Evolutionary conservation across 208 protist species (phyloP).

Genomic region (Naegleria fowleri): DNA sequence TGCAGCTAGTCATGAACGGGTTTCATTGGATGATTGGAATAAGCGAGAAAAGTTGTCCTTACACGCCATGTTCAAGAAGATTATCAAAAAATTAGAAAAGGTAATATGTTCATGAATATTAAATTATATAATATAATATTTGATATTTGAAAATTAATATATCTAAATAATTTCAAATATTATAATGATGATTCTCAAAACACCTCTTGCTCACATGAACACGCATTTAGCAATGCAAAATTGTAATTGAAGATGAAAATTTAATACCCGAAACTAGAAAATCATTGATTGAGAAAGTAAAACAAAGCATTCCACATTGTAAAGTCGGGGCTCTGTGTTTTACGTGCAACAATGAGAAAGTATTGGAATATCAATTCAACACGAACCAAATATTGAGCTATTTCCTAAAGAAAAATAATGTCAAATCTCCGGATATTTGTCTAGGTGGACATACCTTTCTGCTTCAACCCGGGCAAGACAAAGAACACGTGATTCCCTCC

Average conservation of each 20-base stretch:
- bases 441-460: background rate
- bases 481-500: background rate
- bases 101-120: background rate
- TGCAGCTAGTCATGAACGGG: background rate
- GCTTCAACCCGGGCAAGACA: background rate
- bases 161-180: no score
- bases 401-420: background rate
- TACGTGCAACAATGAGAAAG: background rate
- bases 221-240: background rate
- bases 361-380: background rate
- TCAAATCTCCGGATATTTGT: background rate
- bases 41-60: background rate
- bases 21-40: background rate
- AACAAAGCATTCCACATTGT: background rate
- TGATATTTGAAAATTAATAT: no score
- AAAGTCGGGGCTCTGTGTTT: background rate
- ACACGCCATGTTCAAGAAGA: background rate
- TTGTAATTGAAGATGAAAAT: background rate
- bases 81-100: background rate
- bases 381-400: background rate
- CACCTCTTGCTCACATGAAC: no score
- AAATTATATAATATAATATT: no score
- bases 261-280: background rate
- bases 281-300: background rate
- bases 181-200: no score